phyloP scores from a whole-genome alignment of 352 stramenopile species.

The Blastocystis sp. region DNA sequence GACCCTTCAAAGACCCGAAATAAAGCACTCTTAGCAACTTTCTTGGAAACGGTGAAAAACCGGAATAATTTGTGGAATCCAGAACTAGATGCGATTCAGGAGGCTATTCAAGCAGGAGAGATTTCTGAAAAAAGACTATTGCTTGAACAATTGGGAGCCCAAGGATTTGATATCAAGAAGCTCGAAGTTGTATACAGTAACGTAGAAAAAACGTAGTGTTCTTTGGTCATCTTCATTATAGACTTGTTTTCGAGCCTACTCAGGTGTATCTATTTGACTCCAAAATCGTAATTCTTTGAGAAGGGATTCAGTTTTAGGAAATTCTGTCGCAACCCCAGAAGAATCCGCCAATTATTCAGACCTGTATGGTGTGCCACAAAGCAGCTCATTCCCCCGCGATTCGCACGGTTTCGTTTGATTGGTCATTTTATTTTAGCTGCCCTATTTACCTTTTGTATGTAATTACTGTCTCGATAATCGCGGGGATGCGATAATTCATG shows the following conservation, averaged over 20 bases:
- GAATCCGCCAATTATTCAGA: not conserved
- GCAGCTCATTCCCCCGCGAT: not conserved
- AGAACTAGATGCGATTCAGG: not conserved
- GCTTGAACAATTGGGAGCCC: not conserved
- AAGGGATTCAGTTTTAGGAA: not conserved
- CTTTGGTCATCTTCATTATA: not conserved
- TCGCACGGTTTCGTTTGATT: not conserved
- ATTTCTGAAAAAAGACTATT: not conserved
- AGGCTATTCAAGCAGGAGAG: not conserved
- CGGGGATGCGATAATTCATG: not conserved
- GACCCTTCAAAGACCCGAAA: not conserved
- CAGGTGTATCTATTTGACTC: not conserved
- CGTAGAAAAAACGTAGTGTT: not conserved
- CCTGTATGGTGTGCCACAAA: not conserved
- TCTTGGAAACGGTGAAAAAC: not conserved
- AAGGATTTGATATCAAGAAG: not conserved
- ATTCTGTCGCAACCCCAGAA: not conserved
- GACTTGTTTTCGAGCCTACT: not conserved
- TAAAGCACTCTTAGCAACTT: not conserved
- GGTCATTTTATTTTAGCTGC: not conserved
- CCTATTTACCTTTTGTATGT: not conserved
- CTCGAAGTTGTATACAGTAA: not conserved
- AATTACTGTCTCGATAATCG: constrained; percentile 35
- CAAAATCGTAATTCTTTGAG: not conserved
- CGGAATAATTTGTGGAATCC: not conserved